Base-by-base conservation (phyloP, 2,329 filamentous ascomycete species). In the Cordyceps pruinosa region DNA sequence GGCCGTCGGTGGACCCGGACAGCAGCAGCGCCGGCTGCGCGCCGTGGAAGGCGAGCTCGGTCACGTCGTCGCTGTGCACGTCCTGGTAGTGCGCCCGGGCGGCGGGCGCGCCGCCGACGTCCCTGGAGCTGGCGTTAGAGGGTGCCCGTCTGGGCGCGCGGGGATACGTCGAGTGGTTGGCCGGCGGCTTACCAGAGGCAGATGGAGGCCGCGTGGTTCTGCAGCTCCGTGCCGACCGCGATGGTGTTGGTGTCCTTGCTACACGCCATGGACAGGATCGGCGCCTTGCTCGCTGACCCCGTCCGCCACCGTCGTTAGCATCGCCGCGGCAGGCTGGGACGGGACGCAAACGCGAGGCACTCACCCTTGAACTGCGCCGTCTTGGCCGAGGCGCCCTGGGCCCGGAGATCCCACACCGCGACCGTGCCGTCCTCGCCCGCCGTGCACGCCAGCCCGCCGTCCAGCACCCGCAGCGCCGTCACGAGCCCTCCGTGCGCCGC, bases 1-100 rank as follows among this genome's bases (percentile, higher is more conserved):
- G 80, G 7, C 88, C 88, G 70, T 94, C 89, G 15, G 88, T 93
- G 37, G 87, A 90, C 44, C 87, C 88, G 1, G 88, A 90, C 12
- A 93, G 77, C 6, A 93, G 79, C 17, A 88, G 74, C 45, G 80
- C 77, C 1, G 81, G 77, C 49, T 81, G 74, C 3, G 71, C 73
- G 0, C 85, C 84, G 69, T 89, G 85, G 64, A 85, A 84, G 66
- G 65, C 58, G 2, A 75, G 70, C 15, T 84, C 80, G 34, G 84
- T 87, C 48, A 87, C 75, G 68, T 88, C 85, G 69, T 88, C 85
- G 63, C 81, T 85, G 69, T 88, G 85, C 32, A 85, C 78, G 64
- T 87, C 84, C 50, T 80, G 76, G 68, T 87, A 87, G 60, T 80
- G 75, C 44, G 79, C 73, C 49, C 73, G 75, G 23, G 79, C 73